Evolutionary conservation across 176 grass and related monocot genomes (phyloP).

Genomic region (Eragrostis curvula): DNA sequence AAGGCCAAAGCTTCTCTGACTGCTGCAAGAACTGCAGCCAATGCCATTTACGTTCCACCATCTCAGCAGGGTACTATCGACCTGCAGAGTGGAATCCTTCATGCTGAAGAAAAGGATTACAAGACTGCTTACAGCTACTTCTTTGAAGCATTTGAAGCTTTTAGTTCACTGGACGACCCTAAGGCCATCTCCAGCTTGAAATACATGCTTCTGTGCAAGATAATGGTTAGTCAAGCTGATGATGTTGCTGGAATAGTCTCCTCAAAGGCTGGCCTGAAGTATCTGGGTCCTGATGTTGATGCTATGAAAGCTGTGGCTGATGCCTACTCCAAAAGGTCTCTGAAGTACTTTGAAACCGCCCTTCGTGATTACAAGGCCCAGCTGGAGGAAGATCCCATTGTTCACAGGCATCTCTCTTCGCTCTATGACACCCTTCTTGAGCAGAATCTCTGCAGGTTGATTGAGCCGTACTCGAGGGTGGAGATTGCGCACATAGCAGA

Average conservation of each 20-base stretch:
- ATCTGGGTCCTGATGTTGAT: slow-evolving; percentile 70
- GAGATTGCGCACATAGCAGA: slow-evolving; percentile 69
- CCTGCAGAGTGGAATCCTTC: slow-evolving; percentile 78
- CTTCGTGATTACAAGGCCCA: slow-evolving; percentile 64
- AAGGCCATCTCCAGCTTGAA: slow-evolving; percentile 68
- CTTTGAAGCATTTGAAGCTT: slow-evolving; percentile 86
- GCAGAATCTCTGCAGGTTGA: slow-evolving; percentile 86
- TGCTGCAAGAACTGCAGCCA: slow-evolving; percentile 82
- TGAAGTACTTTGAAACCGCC: slow-evolving; percentile 81
- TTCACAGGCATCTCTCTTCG: slow-evolving; percentile 75
- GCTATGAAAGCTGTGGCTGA: slow-evolving; percentile 75
- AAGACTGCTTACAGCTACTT: slow-evolving; percentile 95
- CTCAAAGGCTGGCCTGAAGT: slow-evolving; percentile 73
- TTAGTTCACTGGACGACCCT: slow-evolving; percentile 66
- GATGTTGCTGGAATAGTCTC: slow-evolving; percentile 72
- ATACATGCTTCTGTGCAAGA: slow-evolving; percentile 83
- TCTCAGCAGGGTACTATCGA: slow-evolving; percentile 83
- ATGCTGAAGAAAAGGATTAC: slow-evolving; percentile 90
- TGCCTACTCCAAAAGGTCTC: slow-evolving; percentile 67
- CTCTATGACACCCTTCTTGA: slow-evolving; percentile 83
- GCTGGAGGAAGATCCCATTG: slow-evolving; percentile 80
- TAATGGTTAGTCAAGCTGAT: slow-evolving; percentile 79
- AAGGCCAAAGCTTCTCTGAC: slow-evolving; percentile 82
- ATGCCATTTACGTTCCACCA: slow-evolving; percentile 83
- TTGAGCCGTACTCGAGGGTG: slow-evolving; percentile 77